Base-by-base conservation (phyloP, 148 eudicot genomes). In the Camellia sinensis region DNA sequence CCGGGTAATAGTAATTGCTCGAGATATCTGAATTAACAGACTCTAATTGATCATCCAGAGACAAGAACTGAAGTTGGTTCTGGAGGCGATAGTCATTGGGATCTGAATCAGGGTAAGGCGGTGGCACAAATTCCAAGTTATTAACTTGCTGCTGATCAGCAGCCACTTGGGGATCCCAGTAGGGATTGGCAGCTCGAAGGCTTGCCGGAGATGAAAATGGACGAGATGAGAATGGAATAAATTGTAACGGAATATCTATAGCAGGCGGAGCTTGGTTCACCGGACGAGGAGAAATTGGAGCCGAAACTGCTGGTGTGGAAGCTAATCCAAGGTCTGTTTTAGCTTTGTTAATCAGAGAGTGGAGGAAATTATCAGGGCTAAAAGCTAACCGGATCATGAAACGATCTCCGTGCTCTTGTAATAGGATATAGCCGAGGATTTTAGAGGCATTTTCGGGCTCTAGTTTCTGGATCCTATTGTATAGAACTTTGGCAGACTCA, bases 31-130 rank as follows among this genome's bases (percentile, higher is more conserved):
- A 71, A 74, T 76, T 80, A 9, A 59, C 37, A 7, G 87, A 74
- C 14, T 92, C 97, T 41, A 86, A 14, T 11, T 86, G 89, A 72
- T 92, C 89, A 12, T 89, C 92, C 69, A 81, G 79, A 17, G 85
- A 85, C 81, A 83, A 13, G 60, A 85, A 86, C 79, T 83, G 83
- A 60, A 81, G 74, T 76, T 81, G 89, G 76, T 80, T 87, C 40
- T 78, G 86, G 29, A 84, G 68, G 81, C 74, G 57, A 57, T 78
- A 82, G 40, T 90, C 82, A 17, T 90, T 91, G 40, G 81, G 60
- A 70, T 70, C 65, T 1, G 89, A 74, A 62, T 89, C 91, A 50
- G 89, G 71, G 74, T 82, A 84, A 4, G 82, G 66, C 9, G 83
- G 80, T 2, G 87, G 64, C 10, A 60, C 72, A 69, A 83, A 87